Percentiles rank a stretch among this genome's conserved stretches.
These are phyloP conservation scores for Nymphaea thermarum DNA, from an alignment of 164 flowering plant species.

Conservation along the genomic window DNA sequence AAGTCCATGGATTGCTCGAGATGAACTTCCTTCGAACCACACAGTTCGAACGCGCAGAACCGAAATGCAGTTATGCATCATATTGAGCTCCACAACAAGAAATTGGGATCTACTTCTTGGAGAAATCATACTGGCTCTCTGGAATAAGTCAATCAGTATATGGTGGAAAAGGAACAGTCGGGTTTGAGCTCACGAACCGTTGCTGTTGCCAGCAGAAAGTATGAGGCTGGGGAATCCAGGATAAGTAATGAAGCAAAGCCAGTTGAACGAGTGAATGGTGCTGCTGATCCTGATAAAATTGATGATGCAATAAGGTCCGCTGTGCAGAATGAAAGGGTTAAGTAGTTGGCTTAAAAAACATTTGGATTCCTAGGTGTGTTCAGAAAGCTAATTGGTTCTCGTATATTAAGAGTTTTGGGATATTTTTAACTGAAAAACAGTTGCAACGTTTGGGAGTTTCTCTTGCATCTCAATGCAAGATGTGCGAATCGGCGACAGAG, in stretches of 20 bases:
- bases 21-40: background rate
- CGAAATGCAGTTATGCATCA: background rate
- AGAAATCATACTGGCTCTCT: constrained; percentile 18
- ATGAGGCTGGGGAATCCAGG: background rate
- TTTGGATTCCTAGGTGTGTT: no score
- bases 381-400: no score
- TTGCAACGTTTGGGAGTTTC: no score
- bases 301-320: constrained; percentile 24
- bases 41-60: background rate
- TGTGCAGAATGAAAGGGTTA: constrained; percentile 28
- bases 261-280: constrained; percentile 20
- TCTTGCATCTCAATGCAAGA: no score
- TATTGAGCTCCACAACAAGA: background rate
- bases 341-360: no score
- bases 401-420: no score
- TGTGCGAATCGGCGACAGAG: no score
- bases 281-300: constrained; percentile 19
- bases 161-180: constrained; percentile 2
- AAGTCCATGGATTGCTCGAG: constrained; percentile 1
- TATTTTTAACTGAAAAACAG: no score
- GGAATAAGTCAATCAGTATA: constrained; percentile 8
- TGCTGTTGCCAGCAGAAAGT: background rate
- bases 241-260: background rate
- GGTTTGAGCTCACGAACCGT: constrained; percentile 3
- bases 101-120: constrained; percentile 4